Conservation (phyloP, 495 filamentous ascomycete genomes). For the Xylaria acuta region DNA sequence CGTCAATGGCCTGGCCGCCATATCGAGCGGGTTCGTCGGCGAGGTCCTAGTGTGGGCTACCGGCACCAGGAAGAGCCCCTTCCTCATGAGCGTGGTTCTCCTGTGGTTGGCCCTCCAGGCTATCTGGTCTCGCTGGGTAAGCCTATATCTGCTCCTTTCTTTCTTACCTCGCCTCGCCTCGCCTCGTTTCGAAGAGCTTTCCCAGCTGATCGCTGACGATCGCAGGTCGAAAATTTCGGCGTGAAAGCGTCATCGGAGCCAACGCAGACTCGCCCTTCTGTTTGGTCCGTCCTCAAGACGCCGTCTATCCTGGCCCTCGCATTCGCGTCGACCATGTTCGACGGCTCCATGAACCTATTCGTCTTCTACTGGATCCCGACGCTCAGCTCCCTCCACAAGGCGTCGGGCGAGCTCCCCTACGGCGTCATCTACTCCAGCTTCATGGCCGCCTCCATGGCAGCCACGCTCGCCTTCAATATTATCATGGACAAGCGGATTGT, state of each 20-base stretch:
- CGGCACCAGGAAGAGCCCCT: constrained; percentile 59
- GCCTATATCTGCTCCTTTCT: no score
- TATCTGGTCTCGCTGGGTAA: constrained; percentile 57
- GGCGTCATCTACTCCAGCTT: constrained; percentile 64
- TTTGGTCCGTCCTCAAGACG: constrained; percentile 37
- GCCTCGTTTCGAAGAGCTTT: not conserved
- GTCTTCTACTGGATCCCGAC: constrained; percentile 64
- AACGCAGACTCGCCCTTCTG: not conserved
- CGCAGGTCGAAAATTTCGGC: constrained; percentile 56
- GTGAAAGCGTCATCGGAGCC: constrained; percentile 27
- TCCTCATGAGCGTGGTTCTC: constrained; percentile 48
- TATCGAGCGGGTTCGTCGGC: constrained; percentile 51
- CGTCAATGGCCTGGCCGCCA: constrained; percentile 58
- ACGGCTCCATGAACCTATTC: constrained; percentile 66
- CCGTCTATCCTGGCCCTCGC: constrained; percentile 53
- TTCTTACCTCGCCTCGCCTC: not conserved
- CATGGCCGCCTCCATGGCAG: constrained; percentile 62
- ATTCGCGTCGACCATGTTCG: constrained; percentile 59
- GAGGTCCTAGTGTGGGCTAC: constrained; percentile 46
- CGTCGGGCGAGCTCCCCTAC: constrained; percentile 52
- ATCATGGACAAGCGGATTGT: constrained; percentile 38
- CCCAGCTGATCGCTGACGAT: constrained; percentile 23
- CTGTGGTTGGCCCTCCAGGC: constrained; percentile 47
- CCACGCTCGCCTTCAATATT: constrained; percentile 52
- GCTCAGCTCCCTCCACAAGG: constrained; percentile 47